Evolutionary conservation across 768 basidiomycete species (phyloP), one percentile per base, ranked within the genome.

Genomic region (Suillus discolor): DNA sequence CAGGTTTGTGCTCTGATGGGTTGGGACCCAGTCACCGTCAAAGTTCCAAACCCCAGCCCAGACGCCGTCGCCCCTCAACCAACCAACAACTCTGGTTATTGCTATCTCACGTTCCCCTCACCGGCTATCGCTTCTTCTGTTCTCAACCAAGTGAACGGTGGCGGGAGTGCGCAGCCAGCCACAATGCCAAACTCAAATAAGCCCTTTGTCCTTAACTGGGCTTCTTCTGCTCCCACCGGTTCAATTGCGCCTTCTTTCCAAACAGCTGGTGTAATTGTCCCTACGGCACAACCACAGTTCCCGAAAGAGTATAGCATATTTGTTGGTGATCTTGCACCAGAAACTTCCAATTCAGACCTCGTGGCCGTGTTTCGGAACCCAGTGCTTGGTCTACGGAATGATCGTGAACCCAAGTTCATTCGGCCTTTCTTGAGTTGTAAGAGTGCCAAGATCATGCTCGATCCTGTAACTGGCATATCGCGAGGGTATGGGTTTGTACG

Each of bases 361-460:
- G 93, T 97, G 60, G 92, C 92, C 31, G 91, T 96, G 70, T 94
- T 95, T 79, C 89, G 93, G 72, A 94, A 96, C 76, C 94, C 94
- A 0, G 90, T 94, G 3, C 85, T 94, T 16, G 93, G 93, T 51
- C 83, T 94, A 62, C 85, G 93, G 65, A 91, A 90, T 73, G 93
- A 95, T 74, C 84, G 93, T 65, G 92, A 92, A 75, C 93, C 94
- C 23, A 92, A 93, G 75, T 92, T 94, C 69, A 94, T 96, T 62
- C 85, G 89, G 9, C 93, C 94, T 3, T 97, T 97, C 79, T 78
- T 87, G 44, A 96, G 93, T 75, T 96, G 94, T 79, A 95, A 94
- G 81, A 96, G 94, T 75, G 96, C 96, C 38, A 96, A 95, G 81
- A 97, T 94, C 69, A 96, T 96, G 94, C 81, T 94, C 57, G 94